Base-by-base conservation (phyloP, 768 basidiomycete species). In the Lactarius hatsudake region DNA sequence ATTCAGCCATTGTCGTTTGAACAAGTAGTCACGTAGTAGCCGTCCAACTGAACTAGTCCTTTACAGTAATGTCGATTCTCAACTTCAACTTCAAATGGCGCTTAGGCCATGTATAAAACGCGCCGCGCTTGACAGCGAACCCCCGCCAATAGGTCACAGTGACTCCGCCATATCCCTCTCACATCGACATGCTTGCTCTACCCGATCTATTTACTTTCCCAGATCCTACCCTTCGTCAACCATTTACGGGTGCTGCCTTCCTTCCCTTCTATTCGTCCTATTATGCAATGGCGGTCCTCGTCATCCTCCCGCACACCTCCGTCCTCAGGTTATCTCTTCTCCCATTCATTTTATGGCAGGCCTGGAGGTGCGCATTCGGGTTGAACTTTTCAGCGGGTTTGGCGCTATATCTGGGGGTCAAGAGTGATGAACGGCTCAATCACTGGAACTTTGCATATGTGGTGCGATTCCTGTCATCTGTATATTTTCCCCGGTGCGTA, bases 171-270 rank as follows among this genome's bases (percentile, higher is more conserved):
- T 20, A 30, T 32, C 56, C 10, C 20, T n/a, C 28, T 57, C 30
- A 20, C 23, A 4, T 23, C 51, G 51, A 53, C 26, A 53, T 53
- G 51, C 23, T 26, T 53, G 26, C 40, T 23, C 53, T 10, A 6
- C 61, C 18, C 12, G 36, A 38, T 15, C n/a, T 59, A 26, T 26
- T 26, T 15, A 48, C 2, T 34, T 42, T 18, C 8, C 63, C 67
- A 13, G 67, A 68, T 12, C 67, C 67, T 18, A 26, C 48, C 23
- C 40, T 43, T 54, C 67, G 67, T 12, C 26, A 42, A n/a, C 63
- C 67, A 15, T 28, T 40, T 23, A 68, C 67, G 10, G 38, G 6
- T 8, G 20, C 58, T 26, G 67, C 63, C 28, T n/a, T 59, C 42
- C 36, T 42, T 6, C 68, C 68, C 6, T n/a, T 69, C 1, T 34